Percentiles rank a stretch among this genome's conserved stretches.
Evolutionary conservation across 2,329 filamentous ascomycete species (phyloP).

Genomic region (Calcarisporium arbuscula): DNA sequence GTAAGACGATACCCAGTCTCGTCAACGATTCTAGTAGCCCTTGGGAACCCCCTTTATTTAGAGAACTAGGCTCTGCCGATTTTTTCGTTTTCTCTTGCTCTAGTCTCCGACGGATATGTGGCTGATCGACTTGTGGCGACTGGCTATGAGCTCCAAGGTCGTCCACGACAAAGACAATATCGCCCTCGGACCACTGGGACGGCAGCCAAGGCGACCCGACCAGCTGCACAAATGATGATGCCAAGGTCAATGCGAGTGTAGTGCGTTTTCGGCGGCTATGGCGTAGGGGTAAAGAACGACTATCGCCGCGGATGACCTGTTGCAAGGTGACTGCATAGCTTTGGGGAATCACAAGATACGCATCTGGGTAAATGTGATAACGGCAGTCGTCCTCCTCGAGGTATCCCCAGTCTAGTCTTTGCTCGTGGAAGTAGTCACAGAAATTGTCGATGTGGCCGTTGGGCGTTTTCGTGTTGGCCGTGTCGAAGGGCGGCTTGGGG

Average conservation of each 20-base stretch:
- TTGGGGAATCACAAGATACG: not conserved
- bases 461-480: not conserved
- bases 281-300: conserved; percentile 3
- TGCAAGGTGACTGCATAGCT: conserved; percentile 2
- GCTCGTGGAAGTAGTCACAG: conserved; percentile 4
- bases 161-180: conserved; percentile 11
- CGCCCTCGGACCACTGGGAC: conserved; percentile 7
- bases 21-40: no score
- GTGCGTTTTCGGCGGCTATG: conserved; percentile 16
- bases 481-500: not conserved
- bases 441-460: not conserved
- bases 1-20: no score
- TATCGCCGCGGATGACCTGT: conserved; percentile 3
- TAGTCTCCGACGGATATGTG: no score
- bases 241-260: conserved; percentile 14
- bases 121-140: not conserved
- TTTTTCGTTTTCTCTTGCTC: no score
- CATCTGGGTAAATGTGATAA: conserved; percentile 5
- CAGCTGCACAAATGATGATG: conserved; percentile 21
- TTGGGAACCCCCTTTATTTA: no score
- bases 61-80: no score
- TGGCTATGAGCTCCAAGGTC: no score
- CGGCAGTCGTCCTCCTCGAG: not conserved
- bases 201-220: conserved; percentile 18
- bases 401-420: no score